A percentile compares a stretch with the other conserved stretches of the same genome.
These are phyloP conservation scores for Spatholobus suberectus DNA, from an alignment of 306 rosid genomes.

Conservation along the genomic window DNA sequence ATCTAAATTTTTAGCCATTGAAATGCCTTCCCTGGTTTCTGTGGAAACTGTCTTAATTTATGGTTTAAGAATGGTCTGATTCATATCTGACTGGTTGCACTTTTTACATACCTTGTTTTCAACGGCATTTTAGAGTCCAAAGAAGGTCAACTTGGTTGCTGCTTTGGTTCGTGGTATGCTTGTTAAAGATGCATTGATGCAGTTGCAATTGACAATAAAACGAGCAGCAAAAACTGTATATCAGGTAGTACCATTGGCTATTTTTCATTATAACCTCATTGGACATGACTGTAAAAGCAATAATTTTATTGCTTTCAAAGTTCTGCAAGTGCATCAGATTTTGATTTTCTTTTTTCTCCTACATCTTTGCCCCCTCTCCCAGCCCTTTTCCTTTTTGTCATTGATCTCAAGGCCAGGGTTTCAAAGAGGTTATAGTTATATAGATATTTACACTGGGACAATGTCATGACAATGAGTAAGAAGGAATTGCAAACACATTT, in stretches of 20 bases:
- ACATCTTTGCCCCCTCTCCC: not conserved
- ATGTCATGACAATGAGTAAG: not conserved
- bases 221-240: conserved; percentile 93
- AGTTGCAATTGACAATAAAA: conserved; percentile 85
- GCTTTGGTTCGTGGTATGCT: conserved; percentile 97
- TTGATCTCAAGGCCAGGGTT: conserved; percentile 13
- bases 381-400: not conserved
- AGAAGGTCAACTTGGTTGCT: conserved; percentile 96
- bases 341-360: not conserved
- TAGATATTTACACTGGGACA: not conserved
- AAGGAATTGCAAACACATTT: conserved; percentile 15
- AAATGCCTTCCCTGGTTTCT: conserved; percentile 24
- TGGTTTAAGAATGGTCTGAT: not conserved
- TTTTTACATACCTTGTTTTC: not conserved
- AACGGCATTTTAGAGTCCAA: conserved; percentile 72
- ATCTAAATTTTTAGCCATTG: conserved; percentile 4
- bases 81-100: not conserved
- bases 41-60: conserved; percentile 10
- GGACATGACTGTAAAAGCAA: conserved; percentile 18
- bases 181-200: conserved; percentile 94
- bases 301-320: conserved; percentile 9
- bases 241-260: conserved; percentile 62
- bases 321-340: not conserved
- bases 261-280: not conserved
- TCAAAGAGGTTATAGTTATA: conserved; percentile 9